Percentiles rank a stretch among this genome's conserved stretches.
These are phyloP conservation scores for Sideroxylon spinosum DNA, from an alignment of 179 eudicot genomes.

Conservation along the genomic window DNA sequence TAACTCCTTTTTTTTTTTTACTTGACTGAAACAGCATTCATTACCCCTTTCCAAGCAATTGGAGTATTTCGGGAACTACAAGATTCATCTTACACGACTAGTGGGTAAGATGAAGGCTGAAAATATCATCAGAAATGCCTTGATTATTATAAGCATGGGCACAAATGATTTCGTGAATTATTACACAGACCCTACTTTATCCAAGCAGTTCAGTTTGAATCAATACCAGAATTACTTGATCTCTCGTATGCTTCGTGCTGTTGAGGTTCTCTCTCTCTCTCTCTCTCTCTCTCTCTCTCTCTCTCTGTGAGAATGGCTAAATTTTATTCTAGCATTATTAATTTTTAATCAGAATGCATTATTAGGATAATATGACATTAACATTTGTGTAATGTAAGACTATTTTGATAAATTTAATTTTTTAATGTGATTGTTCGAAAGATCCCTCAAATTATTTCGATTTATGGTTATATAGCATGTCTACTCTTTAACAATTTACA, in stretches of 20 bases:
- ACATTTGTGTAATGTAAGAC: too few relatives aligned
- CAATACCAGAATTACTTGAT: constrained; percentile 37
- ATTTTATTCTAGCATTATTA: too few relatives aligned
- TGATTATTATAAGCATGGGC: constrained; percentile 38
- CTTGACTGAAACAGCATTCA: constrained; percentile 24
- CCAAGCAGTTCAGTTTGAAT: constrained; percentile 29
- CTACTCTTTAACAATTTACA: too few relatives aligned
- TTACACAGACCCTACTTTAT: constrained; percentile 30
- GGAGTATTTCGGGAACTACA: constrained; percentile 39
- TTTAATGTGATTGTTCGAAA: background rate
- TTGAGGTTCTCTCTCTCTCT: constrained; percentile 29
- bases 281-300: constrained; percentile 2
- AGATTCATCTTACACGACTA: constrained; percentile 25
- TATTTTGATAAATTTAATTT: background rate
- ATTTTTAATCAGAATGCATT: too few relatives aligned
- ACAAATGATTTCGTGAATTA: constrained; percentile 52
- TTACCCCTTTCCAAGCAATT: constrained; percentile 33
- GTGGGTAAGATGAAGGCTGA: constrained; percentile 31
- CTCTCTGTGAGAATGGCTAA: background rate
- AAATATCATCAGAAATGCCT: constrained; percentile 27
- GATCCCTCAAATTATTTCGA: too few relatives aligned
- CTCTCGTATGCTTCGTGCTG: constrained; percentile 21
- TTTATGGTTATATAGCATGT: too few relatives aligned
- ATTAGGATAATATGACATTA: too few relatives aligned
- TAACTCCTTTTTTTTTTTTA: background rate